Evolutionary conservation across 2,329 filamentous ascomycete genomes (phyloP), one percentile per base, ranked within the genome.

Genomic region (Polychaeton citri): DNA sequence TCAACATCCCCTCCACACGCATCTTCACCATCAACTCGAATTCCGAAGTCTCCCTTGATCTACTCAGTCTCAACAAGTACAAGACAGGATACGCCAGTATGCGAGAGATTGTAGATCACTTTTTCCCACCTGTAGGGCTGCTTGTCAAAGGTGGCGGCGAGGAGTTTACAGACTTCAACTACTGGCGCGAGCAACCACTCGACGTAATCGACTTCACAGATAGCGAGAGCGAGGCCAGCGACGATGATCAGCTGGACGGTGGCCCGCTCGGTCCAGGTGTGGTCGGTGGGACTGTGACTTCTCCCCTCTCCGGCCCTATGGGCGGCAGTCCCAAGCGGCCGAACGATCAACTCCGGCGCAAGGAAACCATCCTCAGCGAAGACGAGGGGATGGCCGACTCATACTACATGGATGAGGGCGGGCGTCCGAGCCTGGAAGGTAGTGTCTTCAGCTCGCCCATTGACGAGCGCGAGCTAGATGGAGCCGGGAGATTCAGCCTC

Each of bases 21-120:
- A 98, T 98, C 48, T 98, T 98, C 60, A 95, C 90, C 12, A 98
- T 98, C 68, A 98, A 98, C 60, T 90, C 84, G 36, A 93, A 96
- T 53, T 87, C 88, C 1, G 90, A 98, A 59, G 87, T 98, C 19
- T 88, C 81, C 19, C 66, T 98, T 16, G 88, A 96, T 55, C 66
- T 98, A 31, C 66, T 96, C 30, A 88, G 78, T 43, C 70, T 96
- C 37, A 95, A 93, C 62, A 92, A 86, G 57, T 82, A 96, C 57
- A 94, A 90, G 63, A 88, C 92, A 51, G 94, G 83, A 44, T 98
- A 98, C 55, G 85, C 94, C 43, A 87, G 84, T 51, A 98, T 98
- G 78, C 80, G 84, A 41, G 92, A 98, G 58, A 79, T 98, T 40
- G 84, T 98, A 5, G 90, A 98, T 55, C 90, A 98, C 59, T 96